These are phyloP conservation scores for Malassezia dermatis DNA, from an alignment of 1,284 basidiomycete species.

Conservation along the genomic window DNA sequence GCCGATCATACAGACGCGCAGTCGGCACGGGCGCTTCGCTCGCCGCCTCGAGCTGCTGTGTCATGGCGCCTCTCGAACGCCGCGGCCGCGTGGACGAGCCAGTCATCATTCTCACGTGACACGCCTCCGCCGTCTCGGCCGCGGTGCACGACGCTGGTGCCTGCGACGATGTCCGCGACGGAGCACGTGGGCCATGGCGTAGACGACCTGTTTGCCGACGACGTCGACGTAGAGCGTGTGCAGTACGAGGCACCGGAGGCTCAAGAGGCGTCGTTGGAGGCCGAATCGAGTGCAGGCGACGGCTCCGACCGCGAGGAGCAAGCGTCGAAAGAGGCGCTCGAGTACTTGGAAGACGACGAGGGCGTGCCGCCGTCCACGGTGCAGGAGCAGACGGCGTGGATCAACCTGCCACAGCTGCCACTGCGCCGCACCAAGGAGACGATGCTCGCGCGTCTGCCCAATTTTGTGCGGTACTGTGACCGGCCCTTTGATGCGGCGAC, in stretches of 20 bases:
- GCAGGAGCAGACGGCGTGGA: constrained; percentile 55
- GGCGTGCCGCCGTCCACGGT: constrained; percentile 50
- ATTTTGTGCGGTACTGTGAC: constrained; percentile 38
- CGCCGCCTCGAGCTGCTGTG: neutral
- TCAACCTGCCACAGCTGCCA: constrained; percentile 31
- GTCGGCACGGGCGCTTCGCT: neutral
- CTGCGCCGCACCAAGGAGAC: constrained; percentile 40
- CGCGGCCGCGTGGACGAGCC: neutral
- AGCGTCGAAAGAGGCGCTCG: constrained; percentile 23
- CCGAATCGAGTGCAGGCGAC: neutral
- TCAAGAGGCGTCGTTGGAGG: constrained; percentile 5
- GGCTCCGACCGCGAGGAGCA: constrained; percentile 3
- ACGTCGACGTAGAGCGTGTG: constrained; percentile 20
- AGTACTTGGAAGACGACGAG: constrained; percentile 32
- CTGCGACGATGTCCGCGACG: neutral
- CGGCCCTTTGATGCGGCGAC: constrained; percentile 29
- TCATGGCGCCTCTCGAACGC: neutral
- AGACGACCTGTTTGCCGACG: constrained; percentile 28
- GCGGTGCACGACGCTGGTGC: neutral
- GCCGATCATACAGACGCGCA: constrained; percentile 1
- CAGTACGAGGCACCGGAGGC: neutral
- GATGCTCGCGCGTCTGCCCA: constrained; percentile 39
- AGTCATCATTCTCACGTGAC: neutral
- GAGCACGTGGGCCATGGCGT: neutral
- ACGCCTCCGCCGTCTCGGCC: neutral